Percentiles rank a stretch among this genome's conserved stretches.
These are phyloP conservation scores for Pezicula radicicola DNA, from an alignment of 2,329 filamentous ascomycete species.

Conservation along the genomic window DNA sequence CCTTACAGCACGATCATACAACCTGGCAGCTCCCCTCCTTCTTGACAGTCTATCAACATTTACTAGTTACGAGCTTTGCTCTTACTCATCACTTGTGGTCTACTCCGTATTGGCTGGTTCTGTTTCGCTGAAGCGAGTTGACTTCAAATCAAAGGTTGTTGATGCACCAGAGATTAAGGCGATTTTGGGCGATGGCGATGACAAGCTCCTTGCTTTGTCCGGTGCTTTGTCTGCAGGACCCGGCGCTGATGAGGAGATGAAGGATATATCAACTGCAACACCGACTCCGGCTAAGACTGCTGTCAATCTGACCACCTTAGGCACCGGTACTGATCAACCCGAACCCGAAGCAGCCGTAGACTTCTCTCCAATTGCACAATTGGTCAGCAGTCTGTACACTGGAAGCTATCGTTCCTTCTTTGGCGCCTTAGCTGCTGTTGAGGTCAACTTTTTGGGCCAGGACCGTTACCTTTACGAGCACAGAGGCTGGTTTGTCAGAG, in stretches of 20 bases:
- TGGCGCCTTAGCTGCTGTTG: slow-evolving; percentile 80
- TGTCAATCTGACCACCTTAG: slow-evolving; percentile 86
- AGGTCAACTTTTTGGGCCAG: slow-evolving; percentile 89
- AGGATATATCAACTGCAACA: slow-evolving; percentile 54
- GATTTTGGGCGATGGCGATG: slow-evolving; percentile 85
- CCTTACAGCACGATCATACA: slow-evolving; percentile 88
- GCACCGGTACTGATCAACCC: slow-evolving; percentile 61
- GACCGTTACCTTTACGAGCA: slow-evolving; percentile 96
- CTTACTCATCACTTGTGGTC: slow-evolving; percentile 89
- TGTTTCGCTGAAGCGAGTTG: slow-evolving; percentile 90
- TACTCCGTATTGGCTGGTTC: slow-evolving; percentile 95
- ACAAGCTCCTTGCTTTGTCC: slow-evolving; percentile 79
- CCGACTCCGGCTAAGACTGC: slow-evolving; percentile 58
- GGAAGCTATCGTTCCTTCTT: slow-evolving; percentile 96
- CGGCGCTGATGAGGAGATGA: slow-evolving; percentile 75
- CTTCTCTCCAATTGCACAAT: slow-evolving; percentile 81
- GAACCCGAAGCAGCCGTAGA: slow-evolving; percentile 82
- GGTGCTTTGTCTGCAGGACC: slow-evolving; percentile 80
- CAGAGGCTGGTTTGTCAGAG: slow-evolving; percentile 93
- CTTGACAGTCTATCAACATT: slow-evolving; percentile 98
- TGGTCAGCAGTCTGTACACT: slow-evolving; percentile 89
- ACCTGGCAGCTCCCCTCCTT: slow-evolving; percentile 82
- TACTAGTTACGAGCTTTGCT: slow-evolving; percentile 97
- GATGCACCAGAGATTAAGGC: slow-evolving; percentile 98
- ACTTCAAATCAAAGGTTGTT: slow-evolving; percentile 99